A percentile compares a stretch with the other conserved stretches of the same genome.
These are phyloP conservation scores for Penicillium sp. DNA, from an alignment of 2,329 filamentous ascomycete genomes.

Conservation along the genomic window DNA sequence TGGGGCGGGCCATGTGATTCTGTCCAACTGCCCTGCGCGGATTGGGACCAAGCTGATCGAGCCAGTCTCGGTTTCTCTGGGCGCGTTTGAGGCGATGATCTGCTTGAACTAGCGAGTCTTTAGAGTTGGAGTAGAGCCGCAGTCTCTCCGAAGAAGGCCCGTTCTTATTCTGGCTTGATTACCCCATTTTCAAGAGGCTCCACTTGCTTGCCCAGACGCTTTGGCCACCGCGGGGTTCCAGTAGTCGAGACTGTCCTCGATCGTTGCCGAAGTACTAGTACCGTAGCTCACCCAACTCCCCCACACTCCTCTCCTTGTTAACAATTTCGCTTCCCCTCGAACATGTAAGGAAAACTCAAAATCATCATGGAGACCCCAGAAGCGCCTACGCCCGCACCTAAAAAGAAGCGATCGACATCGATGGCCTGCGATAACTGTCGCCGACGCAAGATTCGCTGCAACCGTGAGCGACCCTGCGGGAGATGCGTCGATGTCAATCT, in stretches of 20 bases:
- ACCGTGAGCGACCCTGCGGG: constrained; percentile 1
- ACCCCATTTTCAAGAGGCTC: constrained; percentile 3
- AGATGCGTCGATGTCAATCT: constrained; percentile 1
- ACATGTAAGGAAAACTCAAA: constrained; percentile 1
- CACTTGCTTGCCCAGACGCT: too few species aligned
- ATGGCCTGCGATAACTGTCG: constrained; percentile 28
- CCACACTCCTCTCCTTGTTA: neutral
- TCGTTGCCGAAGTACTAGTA: too few species aligned
- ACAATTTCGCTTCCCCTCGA: neutral
- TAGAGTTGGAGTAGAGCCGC: constrained; percentile 1
- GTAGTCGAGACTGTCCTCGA: too few species aligned
- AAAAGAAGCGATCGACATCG: constrained; percentile 1
- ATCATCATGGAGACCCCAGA: constrained; percentile 1
- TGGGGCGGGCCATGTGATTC: neutral
- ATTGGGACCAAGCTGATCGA: constrained; percentile 1
- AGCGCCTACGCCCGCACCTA: neutral
- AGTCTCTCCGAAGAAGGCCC: constrained; percentile 7
- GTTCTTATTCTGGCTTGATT: neutral
- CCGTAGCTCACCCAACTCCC: constrained; percentile 2
- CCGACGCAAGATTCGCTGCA: constrained; percentile 29
- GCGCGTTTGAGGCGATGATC: constrained; percentile 2
- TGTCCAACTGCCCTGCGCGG: constrained; percentile 5
- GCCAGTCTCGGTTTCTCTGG: neutral
- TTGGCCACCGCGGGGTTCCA: too few species aligned
- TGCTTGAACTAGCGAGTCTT: neutral